These are phyloP conservation scores for Malus fusca DNA, from an alignment of 306 rosid species.

Conservation along the genomic window DNA sequence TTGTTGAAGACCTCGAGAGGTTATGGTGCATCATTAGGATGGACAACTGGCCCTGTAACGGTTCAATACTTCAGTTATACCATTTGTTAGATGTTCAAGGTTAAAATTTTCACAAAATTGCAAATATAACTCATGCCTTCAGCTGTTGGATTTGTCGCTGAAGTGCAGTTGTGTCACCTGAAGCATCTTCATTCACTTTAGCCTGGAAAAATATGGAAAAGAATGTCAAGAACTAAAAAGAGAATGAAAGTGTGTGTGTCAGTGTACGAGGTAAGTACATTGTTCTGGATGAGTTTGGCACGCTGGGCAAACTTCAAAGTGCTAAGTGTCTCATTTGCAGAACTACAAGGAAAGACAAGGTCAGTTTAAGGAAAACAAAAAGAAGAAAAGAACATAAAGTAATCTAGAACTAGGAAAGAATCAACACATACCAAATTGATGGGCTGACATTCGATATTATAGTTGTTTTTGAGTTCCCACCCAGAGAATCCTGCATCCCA, in stretches of 20 bases:
- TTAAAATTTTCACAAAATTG: slow-evolving; percentile 17
- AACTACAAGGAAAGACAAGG: slow-evolving; percentile 47
- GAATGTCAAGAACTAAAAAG: slow-evolving; percentile 6
- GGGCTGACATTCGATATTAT: slow-evolving; percentile 96
- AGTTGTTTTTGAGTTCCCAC: slow-evolving; percentile 95
- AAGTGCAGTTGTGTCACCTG: slow-evolving; percentile 76
- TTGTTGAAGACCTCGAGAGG: slow-evolving; percentile 29
- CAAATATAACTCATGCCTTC: slow-evolving; percentile 50
- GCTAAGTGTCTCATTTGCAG: slow-evolving; percentile 86
- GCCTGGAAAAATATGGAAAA: slow-evolving; percentile 37
- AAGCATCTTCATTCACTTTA: slow-evolving; percentile 92
- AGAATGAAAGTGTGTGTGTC: not conserved
- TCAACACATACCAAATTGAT: slow-evolving; percentile 65
- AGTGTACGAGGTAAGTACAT: slow-evolving; percentile 43
- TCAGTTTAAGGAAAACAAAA: slow-evolving; percentile 9
- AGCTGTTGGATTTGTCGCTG: slow-evolving; percentile 82
- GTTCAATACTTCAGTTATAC: slow-evolving; percentile 28
- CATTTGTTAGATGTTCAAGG: slow-evolving; percentile 3
- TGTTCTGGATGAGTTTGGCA: slow-evolving; percentile 92
- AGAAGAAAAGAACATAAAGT: slow-evolving; percentile 5
- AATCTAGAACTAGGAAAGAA: slow-evolving; percentile 9
- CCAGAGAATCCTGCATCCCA: slow-evolving; percentile 83
- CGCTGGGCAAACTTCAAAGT: slow-evolving; percentile 99
- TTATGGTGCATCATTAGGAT: slow-evolving; percentile 47
- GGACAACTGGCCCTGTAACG: slow-evolving; percentile 67